Evolutionary conservation across 2,329 filamentous ascomycete genomes (phyloP).

Genomic region (Beauveria sp.): DNA sequence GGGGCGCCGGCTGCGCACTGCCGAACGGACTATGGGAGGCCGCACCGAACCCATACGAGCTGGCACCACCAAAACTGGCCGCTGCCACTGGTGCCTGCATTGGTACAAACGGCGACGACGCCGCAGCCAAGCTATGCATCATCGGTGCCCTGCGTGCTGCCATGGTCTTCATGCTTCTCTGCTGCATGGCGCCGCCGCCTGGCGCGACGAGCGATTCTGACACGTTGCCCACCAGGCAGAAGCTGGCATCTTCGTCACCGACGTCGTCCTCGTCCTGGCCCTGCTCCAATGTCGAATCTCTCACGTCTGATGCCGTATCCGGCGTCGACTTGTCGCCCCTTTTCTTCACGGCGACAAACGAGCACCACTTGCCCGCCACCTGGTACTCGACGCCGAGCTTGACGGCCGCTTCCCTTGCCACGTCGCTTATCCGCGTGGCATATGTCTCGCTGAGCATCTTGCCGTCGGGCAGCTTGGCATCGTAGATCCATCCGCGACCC

Average conservation of each 20-base stretch:
- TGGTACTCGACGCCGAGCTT: conserved; percentile 58
- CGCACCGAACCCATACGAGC: neutral
- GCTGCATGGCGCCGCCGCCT: neutral
- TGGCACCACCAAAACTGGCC: neutral
- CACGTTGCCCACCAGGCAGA: neutral
- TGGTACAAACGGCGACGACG: neutral
- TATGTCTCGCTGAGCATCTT: conserved; percentile 38
- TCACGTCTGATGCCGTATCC: neutral
- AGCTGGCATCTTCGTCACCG: neutral
- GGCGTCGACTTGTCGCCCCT: neutral
- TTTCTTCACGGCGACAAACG: conserved; percentile 55
- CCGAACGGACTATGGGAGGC: neutral
- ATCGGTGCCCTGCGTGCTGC: neutral
- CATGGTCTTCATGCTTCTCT: neutral
- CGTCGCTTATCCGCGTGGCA: conserved; percentile 44
- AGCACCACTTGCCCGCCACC: conserved; percentile 62
- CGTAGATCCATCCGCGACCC: conserved; percentile 56
- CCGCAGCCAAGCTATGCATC: neutral
- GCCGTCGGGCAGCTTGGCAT: conserved; percentile 39
- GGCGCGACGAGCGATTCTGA: neutral
- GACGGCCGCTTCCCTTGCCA: conserved; percentile 61
- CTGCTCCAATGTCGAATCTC: neutral
- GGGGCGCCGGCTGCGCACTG: neutral
- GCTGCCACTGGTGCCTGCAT: neutral
- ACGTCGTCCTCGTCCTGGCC: neutral